Conservation (phyloP, 1,284 basidiomycete species). For the Lignosus rhinocerotis region DNA sequence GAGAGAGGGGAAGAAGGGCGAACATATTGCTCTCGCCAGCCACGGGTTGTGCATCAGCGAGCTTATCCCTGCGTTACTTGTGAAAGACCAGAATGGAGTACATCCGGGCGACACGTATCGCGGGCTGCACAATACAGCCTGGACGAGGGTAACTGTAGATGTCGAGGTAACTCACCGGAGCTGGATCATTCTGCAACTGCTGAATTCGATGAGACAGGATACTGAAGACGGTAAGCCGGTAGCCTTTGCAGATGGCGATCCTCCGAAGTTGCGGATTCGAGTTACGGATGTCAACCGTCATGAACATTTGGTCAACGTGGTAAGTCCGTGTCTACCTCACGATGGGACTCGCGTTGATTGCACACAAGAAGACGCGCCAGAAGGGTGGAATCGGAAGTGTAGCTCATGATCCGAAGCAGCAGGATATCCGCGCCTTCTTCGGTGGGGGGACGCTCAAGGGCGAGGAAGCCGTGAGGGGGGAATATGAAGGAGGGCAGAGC, state of each 20-base stretch:
- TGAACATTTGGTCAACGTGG: constrained; percentile 57
- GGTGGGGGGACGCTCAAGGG: constrained; percentile 42
- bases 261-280: constrained; percentile 41
- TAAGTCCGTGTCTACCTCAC: constrained; percentile 36
- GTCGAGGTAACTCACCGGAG: constrained; percentile 39
- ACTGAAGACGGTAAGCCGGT: constrained; percentile 28
- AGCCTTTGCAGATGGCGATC: constrained; percentile 29
- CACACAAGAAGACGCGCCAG: constrained; percentile 59
- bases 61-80: constrained; percentile 52
- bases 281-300: constrained; percentile 56
- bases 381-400: constrained; percentile 76
- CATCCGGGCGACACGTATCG: constrained; percentile 40
- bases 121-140: constrained; percentile 70
- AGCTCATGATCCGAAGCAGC: constrained; percentile 74
- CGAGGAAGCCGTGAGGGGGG: neutral
- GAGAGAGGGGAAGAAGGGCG: constrained; percentile 37
- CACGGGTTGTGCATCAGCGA: constrained; percentile 81
- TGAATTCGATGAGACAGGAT: constrained; percentile 29
- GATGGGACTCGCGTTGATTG: neutral
- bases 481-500: constrained; percentile 30
- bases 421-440: constrained; percentile 77
- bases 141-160: constrained; percentile 58
- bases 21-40: constrained; percentile 75
- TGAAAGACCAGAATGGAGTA: constrained; percentile 38
- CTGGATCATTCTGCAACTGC: neutral